Evolutionary conservation across 2,329 filamentous ascomycete genomes (phyloP).

Genomic region (Pestalotiopsis fici): DNA sequence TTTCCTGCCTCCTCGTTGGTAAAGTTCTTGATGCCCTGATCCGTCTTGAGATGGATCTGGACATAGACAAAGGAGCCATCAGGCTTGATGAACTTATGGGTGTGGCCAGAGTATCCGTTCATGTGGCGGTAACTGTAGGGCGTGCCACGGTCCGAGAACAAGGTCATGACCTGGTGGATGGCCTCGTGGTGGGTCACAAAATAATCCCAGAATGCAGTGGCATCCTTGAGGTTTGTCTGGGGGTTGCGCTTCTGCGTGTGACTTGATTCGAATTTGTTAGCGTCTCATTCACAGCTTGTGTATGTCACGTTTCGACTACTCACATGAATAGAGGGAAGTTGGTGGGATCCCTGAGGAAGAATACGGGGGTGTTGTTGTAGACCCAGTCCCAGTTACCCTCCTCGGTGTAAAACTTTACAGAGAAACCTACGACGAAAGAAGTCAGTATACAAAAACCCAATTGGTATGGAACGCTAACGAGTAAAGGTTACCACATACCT

Average conservation of each 20-base stretch:
- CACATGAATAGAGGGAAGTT: slow-evolving; percentile 79
- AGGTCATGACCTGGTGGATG: slow-evolving; percentile 64
- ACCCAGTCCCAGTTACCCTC: slow-evolving; percentile 77
- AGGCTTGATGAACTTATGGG: slow-evolving; percentile 66
- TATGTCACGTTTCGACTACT: too few species aligned
- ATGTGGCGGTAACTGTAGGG: slow-evolving; percentile 67
- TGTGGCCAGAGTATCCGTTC: slow-evolving; percentile 69
- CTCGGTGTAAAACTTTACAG: slow-evolving; percentile 71
- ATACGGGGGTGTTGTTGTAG: slow-evolving; percentile 76
- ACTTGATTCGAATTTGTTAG: too few species aligned
- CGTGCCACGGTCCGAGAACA: slow-evolving; percentile 68
- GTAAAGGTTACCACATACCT: slow-evolving; percentile 14
- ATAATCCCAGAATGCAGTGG: slow-evolving; percentile 58
- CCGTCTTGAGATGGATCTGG: slow-evolving; percentile 64
- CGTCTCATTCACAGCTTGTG: too few species aligned
- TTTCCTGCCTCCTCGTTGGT: slow-evolving; percentile 57
- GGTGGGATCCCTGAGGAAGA: slow-evolving; percentile 73
- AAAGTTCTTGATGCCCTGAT: slow-evolving; percentile 63
- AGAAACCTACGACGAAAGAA: slow-evolving; percentile 50
- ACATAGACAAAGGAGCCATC: slow-evolving; percentile 67
- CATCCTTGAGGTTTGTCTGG: slow-evolving; percentile 69
- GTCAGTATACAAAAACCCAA: not conserved
- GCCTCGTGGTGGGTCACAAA: slow-evolving; percentile 62
- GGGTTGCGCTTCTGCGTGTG: slow-evolving; percentile 79
- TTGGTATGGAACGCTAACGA: not conserved